A percentile compares a stretch with the other conserved stretches of the same genome.
These are phyloP conservation scores for Sugiyamaella japonica DNA, from an alignment of 1,139 yeast species.

Conservation along the genomic window DNA sequence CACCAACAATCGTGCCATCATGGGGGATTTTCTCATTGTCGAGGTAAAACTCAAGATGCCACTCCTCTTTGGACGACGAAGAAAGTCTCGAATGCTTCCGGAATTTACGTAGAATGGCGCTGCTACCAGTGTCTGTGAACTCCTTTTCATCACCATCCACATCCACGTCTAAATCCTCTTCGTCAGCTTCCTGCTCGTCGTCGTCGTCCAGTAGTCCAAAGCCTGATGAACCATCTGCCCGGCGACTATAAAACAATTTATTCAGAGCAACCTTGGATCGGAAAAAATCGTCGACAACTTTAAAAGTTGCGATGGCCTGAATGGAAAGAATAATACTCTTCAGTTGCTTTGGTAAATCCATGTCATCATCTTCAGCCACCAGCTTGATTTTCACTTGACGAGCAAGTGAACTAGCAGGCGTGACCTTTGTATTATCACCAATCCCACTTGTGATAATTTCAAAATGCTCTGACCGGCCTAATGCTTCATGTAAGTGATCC, in stretches of 20 bases:
- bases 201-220: neutral
- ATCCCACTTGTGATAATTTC: constrained; percentile 63
- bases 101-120: constrained; percentile 9
- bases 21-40: constrained; percentile 62
- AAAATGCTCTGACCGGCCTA: constrained; percentile 74
- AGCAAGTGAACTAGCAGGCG: constrained; percentile 58
- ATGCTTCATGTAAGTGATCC: constrained; percentile 66
- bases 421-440: constrained; percentile 29
- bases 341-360: constrained; percentile 28
- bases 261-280: constrained; percentile 30
- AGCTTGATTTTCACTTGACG: constrained; percentile 68
- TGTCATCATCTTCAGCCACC: constrained; percentile 39
- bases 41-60: constrained; percentile 60
- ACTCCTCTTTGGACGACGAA: constrained; percentile 33
- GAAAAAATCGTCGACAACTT: constrained; percentile 62
- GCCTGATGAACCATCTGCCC: constrained; percentile 1
- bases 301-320: constrained; percentile 89
- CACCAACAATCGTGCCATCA: constrained; percentile 80
- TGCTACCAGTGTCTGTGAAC: constrained; percentile 7
- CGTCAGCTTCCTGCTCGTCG: neutral
- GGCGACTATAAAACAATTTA: constrained; percentile 19
- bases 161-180: constrained; percentile 1
- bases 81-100: constrained; percentile 3
- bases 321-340: constrained; percentile 50
- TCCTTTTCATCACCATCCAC: constrained; percentile 23